Evolutionary conservation across 202 grass and related monocot genomes (phyloP).

Genomic region (Zoysia matrella): DNA sequence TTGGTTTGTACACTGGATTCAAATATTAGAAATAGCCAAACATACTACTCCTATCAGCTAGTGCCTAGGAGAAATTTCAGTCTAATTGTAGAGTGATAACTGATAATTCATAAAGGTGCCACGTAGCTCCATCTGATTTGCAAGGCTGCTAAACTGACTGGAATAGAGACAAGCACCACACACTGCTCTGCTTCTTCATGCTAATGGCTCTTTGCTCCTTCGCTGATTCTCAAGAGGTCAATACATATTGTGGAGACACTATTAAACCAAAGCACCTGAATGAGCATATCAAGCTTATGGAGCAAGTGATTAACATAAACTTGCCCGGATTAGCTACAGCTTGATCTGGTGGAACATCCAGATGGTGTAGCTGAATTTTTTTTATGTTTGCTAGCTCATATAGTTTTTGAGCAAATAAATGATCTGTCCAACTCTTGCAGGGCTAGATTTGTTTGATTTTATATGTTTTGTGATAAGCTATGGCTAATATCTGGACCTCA

Average conservation of each 20-base stretch:
- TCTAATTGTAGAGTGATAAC: neutral
- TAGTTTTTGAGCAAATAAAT: neutral
- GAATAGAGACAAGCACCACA: no score
- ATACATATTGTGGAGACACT: no score
- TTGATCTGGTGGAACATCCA: neutral
- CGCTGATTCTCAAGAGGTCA: no score
- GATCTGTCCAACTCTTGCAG: neutral
- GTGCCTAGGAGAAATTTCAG: neutral
- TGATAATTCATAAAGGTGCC: no score
- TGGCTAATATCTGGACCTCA: neutral
- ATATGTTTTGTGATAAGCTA: neutral
- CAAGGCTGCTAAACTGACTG: no score
- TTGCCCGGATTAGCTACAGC: no score
- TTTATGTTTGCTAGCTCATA: neutral
- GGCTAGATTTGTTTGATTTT: neutral
- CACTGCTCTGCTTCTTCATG: no score
- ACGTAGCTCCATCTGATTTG: no score
- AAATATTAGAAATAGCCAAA: neutral
- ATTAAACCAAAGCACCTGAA: no score
- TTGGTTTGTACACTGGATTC: conserved; percentile 13
- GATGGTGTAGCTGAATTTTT: neutral
- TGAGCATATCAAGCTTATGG: no score
- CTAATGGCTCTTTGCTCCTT: no score
- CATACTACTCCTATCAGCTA: neutral
- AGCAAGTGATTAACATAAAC: no score